Evolutionary conservation across 331 rosid species (phyloP).

Genomic region (Malus hybrid): DNA sequence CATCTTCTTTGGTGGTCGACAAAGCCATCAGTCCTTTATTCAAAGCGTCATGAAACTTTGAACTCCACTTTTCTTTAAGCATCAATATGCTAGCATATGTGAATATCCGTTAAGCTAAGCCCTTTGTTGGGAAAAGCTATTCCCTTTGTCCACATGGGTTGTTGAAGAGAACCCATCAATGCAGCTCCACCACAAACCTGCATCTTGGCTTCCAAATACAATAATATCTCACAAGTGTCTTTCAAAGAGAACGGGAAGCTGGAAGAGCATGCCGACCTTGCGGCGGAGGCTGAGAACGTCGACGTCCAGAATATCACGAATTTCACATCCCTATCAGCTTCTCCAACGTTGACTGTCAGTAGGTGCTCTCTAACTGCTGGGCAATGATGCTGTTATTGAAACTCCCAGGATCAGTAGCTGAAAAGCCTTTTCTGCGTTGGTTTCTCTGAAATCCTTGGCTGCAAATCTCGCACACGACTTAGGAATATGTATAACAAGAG

Average conservation of each 20-base stretch:
- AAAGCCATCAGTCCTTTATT: no score
- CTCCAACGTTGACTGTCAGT: conserved; percentile 28
- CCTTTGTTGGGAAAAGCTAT: conserved; percentile 6
- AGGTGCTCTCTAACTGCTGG: conserved; percentile 31
- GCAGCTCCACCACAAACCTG: conserved; percentile 51
- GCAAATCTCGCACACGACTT: no score
- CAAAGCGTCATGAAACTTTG: no score
- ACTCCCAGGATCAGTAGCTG: no score
- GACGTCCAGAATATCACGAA: conserved; percentile 47
- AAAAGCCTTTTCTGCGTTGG: no score
- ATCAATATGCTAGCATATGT: not conserved
- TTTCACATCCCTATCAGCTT: conserved; percentile 17
- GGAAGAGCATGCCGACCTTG: conserved; percentile 90
- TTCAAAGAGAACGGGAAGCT: conserved; percentile 83
- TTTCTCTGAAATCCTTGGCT: no score
- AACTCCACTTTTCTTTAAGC: no score
- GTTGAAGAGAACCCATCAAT: conserved; percentile 61
- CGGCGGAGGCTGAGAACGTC: conserved; percentile 77
- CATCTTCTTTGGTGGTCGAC: no score
- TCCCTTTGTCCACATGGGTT: conserved; percentile 42
- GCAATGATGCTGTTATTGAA: no score
- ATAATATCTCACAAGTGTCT: conserved; percentile 23
- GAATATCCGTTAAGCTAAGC: conserved; percentile 19
- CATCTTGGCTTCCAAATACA: conserved; percentile 34
- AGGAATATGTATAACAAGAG: conserved; percentile 68